A percentile compares a stretch with the other conserved stretches of the same genome.
phyloP scores from a whole-genome alignment of 805 yeast species.

The Lipomyces mesembrius region DNA sequence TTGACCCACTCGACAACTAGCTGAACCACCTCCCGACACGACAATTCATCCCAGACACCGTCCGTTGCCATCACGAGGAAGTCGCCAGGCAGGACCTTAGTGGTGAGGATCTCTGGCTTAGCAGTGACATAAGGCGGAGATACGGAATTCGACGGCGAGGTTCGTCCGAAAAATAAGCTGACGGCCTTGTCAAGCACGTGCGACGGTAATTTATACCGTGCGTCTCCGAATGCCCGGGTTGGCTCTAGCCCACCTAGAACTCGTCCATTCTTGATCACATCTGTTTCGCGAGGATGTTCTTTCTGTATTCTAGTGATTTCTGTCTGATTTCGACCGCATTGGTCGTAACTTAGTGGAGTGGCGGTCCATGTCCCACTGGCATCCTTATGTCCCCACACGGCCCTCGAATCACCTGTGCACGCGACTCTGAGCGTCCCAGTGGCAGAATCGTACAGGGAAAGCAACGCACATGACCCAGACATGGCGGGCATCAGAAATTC shows the following conservation, averaged over 20 bases:
- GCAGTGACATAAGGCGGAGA: conserved; percentile 99
- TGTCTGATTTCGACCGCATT: conserved; percentile 87
- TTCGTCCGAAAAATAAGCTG: conserved; percentile 78
- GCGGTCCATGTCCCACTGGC: conserved; percentile 79
- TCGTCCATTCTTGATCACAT: conserved; percentile 80
- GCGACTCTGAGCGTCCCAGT: conserved; percentile 80
- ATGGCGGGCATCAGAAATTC: conserved; percentile 87
- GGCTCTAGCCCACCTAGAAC: conserved; percentile 94
- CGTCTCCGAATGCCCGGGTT: conserved; percentile 95
- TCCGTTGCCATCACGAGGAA: conserved; percentile 93
- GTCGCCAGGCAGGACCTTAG: conserved; percentile 76
- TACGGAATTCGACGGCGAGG: conserved; percentile 64
- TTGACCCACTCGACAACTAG: conserved; percentile 94
- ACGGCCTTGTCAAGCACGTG: conserved; percentile 75
- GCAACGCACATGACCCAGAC: conserved; percentile 91
- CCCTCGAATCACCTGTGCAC: conserved; percentile 95
- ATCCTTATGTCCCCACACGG: conserved; percentile 69
- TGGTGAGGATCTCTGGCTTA: conserved; percentile 80
- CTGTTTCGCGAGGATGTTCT: conserved; percentile 90
- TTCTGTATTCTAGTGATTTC: conserved; percentile 81
- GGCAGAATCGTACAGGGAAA: conserved; percentile 82
- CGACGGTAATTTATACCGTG: conserved; percentile 82
- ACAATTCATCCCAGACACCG: conserved; percentile 88
- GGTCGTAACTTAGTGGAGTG: conserved; percentile 82
- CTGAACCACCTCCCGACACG: conserved; percentile 90